A percentile compares a stretch with the other conserved stretches of the same genome.
Evolutionary conservation across 495 filamentous ascomycete genomes (phyloP).

Genomic region (Penicillium waksmanii): DNA sequence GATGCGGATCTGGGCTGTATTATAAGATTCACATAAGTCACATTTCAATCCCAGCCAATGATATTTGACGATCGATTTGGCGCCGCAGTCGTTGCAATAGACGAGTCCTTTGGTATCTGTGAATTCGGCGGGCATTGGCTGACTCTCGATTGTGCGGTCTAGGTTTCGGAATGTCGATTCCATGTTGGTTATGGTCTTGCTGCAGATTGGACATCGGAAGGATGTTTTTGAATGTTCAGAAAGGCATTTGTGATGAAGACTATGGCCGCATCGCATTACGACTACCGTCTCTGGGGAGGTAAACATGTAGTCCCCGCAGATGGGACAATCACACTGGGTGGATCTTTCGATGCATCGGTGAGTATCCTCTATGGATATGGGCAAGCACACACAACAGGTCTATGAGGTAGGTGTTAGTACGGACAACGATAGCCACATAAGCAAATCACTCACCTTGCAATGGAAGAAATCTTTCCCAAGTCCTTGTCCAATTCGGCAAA

Average conservation of each 20-base stretch:
- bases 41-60: slow-evolving; percentile 97
- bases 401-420: slow-evolving; percentile 36
- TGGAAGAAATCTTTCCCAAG: slow-evolving; percentile 96
- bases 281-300: slow-evolving; percentile 87
- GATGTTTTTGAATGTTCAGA: slow-evolving; percentile 80
- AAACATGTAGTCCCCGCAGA: slow-evolving; percentile 97
- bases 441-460: slow-evolving; percentile 73
- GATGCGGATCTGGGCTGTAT: slow-evolving; percentile 75
- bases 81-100: slow-evolving; percentile 92
- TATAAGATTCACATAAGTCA: slow-evolving; percentile 79
- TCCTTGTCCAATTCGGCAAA: slow-evolving; percentile 88
- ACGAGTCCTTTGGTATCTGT: slow-evolving; percentile 77
- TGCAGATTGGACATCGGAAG: slow-evolving; percentile 95
- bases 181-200: slow-evolving; percentile 93
- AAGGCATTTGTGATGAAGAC: slow-evolving; percentile 88
- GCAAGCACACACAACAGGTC: slow-evolving; percentile 91
- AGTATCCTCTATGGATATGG: slow-evolving; percentile 74
- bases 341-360: slow-evolving; percentile 95
- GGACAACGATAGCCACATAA: neutral
- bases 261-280: slow-evolving; percentile 95
- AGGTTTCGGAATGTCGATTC: slow-evolving; percentile 90
- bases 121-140: slow-evolving; percentile 91
- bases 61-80: slow-evolving; percentile 81
- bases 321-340: slow-evolving; percentile 96
- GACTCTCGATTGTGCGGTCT: slow-evolving; percentile 78